phyloP scores from a whole-genome alignment of 345 rosid species.

The Bruguiera sexangula region DNA sequence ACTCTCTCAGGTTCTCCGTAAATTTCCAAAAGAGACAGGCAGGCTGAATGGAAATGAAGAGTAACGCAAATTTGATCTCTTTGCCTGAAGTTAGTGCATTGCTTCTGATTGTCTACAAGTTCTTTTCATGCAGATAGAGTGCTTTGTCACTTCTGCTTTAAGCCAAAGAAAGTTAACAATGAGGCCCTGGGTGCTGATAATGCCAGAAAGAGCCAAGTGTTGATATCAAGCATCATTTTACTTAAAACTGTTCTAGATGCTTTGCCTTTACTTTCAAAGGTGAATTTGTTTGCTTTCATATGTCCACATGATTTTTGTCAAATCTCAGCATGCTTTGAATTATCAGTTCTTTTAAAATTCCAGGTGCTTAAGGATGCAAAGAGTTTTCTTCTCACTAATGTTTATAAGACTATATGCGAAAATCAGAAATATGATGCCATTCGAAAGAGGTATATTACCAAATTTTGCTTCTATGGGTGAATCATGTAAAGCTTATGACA shows the following conservation, averaged over 20 bases:
- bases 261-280: slow-evolving; percentile 83
- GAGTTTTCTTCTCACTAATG: slow-evolving; percentile 75
- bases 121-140: slow-evolving; percentile 65
- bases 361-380: slow-evolving; percentile 86
- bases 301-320: background rate
- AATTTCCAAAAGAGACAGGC: slow-evolving; percentile 97
- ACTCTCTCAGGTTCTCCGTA: slow-evolving; percentile 86
- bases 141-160: slow-evolving; percentile 97
- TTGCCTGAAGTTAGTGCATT: slow-evolving; percentile 14
- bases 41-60: slow-evolving; percentile 16
- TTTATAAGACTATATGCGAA: slow-evolving; percentile 73
- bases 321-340: slow-evolving; percentile 1
- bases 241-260: slow-evolving; percentile 96
- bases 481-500: background rate
- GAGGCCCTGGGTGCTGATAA: slow-evolving; percentile 58
- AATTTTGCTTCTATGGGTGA: slow-evolving; percentile 4
- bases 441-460: slow-evolving; percentile 56
- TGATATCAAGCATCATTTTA: slow-evolving; percentile 86
- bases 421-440: slow-evolving; percentile 70
- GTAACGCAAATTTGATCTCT: background rate
- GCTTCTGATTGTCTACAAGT: slow-evolving; percentile 18
- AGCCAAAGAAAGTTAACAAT: slow-evolving; percentile 73
- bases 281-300: slow-evolving; percentile 24
- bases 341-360: slow-evolving; percentile 17
- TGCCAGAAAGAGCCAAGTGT: slow-evolving; percentile 73